Percentiles rank a stretch among this genome's conserved stretches.
These are phyloP conservation scores for Vitis cinerea DNA, from an alignment of 164 flowering plant species.

Conservation along the genomic window DNA sequence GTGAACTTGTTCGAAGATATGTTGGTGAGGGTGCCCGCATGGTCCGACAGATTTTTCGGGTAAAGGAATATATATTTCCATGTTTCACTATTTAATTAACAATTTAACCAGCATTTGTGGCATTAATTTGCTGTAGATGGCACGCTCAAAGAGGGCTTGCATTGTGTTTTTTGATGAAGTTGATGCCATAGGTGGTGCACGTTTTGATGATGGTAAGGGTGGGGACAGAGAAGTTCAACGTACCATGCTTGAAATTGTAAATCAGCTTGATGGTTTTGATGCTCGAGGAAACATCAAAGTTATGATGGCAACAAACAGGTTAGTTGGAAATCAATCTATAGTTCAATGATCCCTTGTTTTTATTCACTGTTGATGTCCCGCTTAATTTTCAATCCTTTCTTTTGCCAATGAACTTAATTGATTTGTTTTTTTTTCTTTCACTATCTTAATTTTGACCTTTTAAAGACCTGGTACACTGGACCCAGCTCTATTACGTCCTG, in stretches of 20 bases:
- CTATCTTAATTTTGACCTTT: neutral
- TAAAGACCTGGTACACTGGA: slow-evolving; percentile 93
- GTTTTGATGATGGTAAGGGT: slow-evolving; percentile 96
- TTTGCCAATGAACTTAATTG: too few relatives aligned
- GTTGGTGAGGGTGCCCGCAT: slow-evolving; percentile 98
- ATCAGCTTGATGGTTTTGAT: slow-evolving; percentile 98
- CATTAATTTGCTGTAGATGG: slow-evolving; percentile 59
- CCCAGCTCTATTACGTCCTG: slow-evolving; percentile 93
- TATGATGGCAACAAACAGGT: slow-evolving; percentile 98
- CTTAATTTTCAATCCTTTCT: too few relatives aligned
- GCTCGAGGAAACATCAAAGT: slow-evolving; percentile 97
- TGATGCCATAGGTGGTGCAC: slow-evolving; percentile 98
- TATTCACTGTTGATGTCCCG: neutral
- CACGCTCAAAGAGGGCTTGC: slow-evolving; percentile 96
- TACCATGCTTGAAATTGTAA: slow-evolving; percentile 98
- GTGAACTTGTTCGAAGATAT: slow-evolving; percentile 96
- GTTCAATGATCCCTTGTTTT: neutral
- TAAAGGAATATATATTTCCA: slow-evolving; percentile 10
- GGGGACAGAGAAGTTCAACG: slow-evolving; percentile 98
- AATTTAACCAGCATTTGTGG: neutral
- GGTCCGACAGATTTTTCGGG: slow-evolving; percentile 98
- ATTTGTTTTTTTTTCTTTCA: too few relatives aligned
- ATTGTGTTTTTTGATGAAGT: slow-evolving; percentile 98
- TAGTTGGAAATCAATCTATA: neutral
- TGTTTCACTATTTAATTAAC: neutral